phyloP scores from a whole-genome alignment of 768 basidiomycete genomes.

The Lactarius trivialis region DNA sequence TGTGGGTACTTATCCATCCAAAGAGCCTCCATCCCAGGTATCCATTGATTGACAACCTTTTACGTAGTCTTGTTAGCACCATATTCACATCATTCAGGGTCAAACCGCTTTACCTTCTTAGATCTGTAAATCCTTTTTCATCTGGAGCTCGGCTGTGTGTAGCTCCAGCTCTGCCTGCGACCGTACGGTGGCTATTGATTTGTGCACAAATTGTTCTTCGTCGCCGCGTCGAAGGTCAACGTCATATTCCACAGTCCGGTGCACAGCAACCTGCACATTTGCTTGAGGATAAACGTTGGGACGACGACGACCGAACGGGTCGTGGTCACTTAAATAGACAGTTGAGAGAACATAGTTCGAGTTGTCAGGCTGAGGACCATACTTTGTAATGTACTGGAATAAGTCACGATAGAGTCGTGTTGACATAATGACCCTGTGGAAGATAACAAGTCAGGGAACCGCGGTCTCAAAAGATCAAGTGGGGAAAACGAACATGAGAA shows the following conservation, averaged over 20 bases:
- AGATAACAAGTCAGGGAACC: background rate
- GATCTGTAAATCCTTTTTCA: constrained; percentile 20
- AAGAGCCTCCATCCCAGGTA: background rate
- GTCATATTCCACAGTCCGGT: constrained; percentile 16
- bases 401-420: constrained; percentile 21
- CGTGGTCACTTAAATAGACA: constrained; percentile 17
- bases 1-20: background rate
- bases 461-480: background rate
- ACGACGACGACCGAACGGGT: constrained; percentile 17
- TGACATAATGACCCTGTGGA: constrained; percentile 18
- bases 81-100: background rate
- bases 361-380: constrained; percentile 5
- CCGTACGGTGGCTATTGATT: constrained; percentile 5
- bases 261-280: constrained; percentile 17
- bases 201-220: background rate
- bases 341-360: constrained; percentile 11
- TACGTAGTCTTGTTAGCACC: background rate
- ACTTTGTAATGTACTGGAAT: constrained; percentile 22
- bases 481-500: constrained; percentile 14
- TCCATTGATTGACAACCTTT: background rate
- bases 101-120: constrained; percentile 14
- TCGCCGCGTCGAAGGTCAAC: constrained; percentile 12
- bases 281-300: constrained; percentile 5
- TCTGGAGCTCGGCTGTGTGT: constrained; percentile 9
- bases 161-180: constrained; percentile 14